Conservation (phyloP, 116 monocot species). For the Trichopus zeylanicus region DNA sequence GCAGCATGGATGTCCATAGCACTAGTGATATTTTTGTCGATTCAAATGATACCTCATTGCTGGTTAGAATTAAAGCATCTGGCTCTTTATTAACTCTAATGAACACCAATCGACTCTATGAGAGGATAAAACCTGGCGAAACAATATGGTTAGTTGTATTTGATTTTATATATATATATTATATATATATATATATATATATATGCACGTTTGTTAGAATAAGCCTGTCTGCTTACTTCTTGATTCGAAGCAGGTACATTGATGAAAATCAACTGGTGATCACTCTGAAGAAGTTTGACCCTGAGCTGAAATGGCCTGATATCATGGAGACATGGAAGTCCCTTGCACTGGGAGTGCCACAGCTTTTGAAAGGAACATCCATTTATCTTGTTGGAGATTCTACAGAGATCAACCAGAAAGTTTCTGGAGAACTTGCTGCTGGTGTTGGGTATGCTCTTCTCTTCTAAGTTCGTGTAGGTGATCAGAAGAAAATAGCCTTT, state of each 20-base stretch:
- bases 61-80: conserved; percentile 51
- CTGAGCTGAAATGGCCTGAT: conserved; percentile 88
- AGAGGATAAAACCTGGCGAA: conserved; percentile 73
- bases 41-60: conserved; percentile 51
- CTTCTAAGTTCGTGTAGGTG: neutral
- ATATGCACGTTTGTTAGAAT: neutral
- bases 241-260: conserved; percentile 45
- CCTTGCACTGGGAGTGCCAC: conserved; percentile 44
- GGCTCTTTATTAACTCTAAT: conserved; percentile 49
- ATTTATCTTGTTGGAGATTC: conserved; percentile 74
- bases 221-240: neutral
- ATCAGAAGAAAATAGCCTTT: neutral
- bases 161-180: neutral
- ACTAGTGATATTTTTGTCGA: conserved; percentile 68
- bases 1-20: conserved; percentile 25
- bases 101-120: conserved; percentile 48
- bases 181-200: neutral
- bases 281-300: conserved; percentile 64
- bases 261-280: conserved; percentile 86
- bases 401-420: conserved; percentile 70
- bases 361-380: conserved; percentile 80
- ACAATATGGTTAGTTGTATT: conserved; percentile 67
- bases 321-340: conserved; percentile 76
- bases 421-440: conserved; percentile 63
- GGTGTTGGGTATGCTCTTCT: conserved; percentile 58